These are phyloP conservation scores for Lagerstroemia speciosa DNA, from an alignment of 345 rosid genomes.

Conservation along the genomic window DNA sequence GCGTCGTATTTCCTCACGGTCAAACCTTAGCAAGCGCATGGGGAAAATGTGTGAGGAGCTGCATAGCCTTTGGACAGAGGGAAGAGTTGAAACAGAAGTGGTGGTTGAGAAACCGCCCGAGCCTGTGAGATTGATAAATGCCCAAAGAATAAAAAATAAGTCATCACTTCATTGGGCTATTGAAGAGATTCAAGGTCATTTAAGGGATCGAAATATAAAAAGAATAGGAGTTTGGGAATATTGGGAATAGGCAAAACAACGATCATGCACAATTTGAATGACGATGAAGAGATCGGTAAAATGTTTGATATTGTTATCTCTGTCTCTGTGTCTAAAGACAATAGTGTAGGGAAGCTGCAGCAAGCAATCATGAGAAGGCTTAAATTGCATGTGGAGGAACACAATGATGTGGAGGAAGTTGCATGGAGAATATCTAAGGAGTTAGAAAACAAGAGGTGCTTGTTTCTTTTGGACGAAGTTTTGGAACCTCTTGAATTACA, in stretches of 20 bases:
- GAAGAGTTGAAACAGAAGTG: constrained; percentile 9
- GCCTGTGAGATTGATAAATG: constrained; percentile 16
- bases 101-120: constrained; percentile 23
- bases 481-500: constrained; percentile 14
- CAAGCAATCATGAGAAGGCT: constrained; percentile 16
- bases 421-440: constrained; percentile 20
- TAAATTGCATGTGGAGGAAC: constrained; percentile 12
- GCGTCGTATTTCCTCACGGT: constrained; percentile 1
- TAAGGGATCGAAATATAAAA: constrained; percentile 9
- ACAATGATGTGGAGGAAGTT: constrained; percentile 2
- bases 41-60: constrained; percentile 11
- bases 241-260: constrained; percentile 31
- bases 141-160: constrained; percentile 14
- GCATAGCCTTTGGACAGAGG: constrained; percentile 12
- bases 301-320: constrained; percentile 28
- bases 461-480: constrained; percentile 30
- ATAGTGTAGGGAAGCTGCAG: constrained; percentile 18
- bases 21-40: constrained; percentile 15
- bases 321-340: constrained; percentile 9
- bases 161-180: constrained; percentile 15
- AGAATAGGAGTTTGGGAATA: constrained; percentile 22
- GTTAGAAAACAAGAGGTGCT: constrained; percentile 21
- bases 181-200: constrained; percentile 9
- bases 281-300: constrained; percentile 14
- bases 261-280: constrained; percentile 28